Base-by-base conservation (phyloP, 192 early-diverging fungal species). In the Backusella psychrophila region DNA sequence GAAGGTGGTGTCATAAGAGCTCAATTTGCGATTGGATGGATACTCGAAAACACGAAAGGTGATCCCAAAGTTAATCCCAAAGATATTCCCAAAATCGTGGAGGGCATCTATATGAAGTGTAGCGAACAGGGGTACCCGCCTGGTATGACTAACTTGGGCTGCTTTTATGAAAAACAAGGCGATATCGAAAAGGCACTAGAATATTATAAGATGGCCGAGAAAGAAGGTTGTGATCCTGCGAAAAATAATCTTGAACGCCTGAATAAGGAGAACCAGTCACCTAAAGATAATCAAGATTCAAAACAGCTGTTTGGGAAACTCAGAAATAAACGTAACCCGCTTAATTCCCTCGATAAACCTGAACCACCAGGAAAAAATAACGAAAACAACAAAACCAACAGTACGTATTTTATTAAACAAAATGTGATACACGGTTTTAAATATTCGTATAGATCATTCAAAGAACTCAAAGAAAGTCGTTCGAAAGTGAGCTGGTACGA, bases 341-440 rank as follows among this genome's bases (percentile, higher is more conserved):
- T 23, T 14, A 29, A 26, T 14, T 23, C 23, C 4, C 26, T 14
- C 12, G 4, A 21, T 12, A 59, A 59, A 4, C 23, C 11, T 29
- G 11, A 29, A 63, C 0, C 12, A 9, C 23, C 12, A 14, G 4
- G 15, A 63, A 63, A 29, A 26, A 14, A 29, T 0, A 21, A n/a
- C 6, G 19, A 52, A 3, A 11, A 0, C 21, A 63, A 29, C 23
- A 26, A 59, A 59, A 4, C 2, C 56, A 29, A 11, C 26, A 63
- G 56, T 63, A 63, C 56, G 56, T 63, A 63, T 63, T 63, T 63
- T 26, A 63, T 29, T 63, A 63, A 63, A 63, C 56, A 29, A 63
- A 29, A 29, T 12, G 2, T 63, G 6, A 63, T 8, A 29, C 23
- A 63, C 7, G 56, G 29, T 26, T 63, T 63, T 63, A 63, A 63